These are phyloP conservation scores for Crithidia thermophila DNA, from an alignment of 208 protist species.

Conservation along the genomic window DNA sequence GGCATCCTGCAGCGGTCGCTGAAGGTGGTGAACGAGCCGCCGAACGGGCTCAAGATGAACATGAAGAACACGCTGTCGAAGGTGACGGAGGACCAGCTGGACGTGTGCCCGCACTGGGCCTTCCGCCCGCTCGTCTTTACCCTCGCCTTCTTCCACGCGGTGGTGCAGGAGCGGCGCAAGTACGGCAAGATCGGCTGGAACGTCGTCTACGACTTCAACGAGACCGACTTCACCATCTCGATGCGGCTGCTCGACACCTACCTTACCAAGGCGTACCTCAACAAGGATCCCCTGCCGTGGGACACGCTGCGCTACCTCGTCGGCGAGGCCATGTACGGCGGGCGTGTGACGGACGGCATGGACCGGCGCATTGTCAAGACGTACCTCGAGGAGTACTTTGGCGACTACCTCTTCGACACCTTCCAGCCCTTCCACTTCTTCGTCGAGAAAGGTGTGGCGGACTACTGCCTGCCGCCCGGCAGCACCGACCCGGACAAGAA, in stretches of 20 bases:
- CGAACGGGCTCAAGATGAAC: conserved; percentile 99
- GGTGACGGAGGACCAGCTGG: conserved; percentile 96
- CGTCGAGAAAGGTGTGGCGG: conserved; percentile 66
- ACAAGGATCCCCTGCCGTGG: conserved; percentile 98
- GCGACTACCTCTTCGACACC: conserved; percentile 99
- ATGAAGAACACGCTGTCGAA: conserved; percentile 97
- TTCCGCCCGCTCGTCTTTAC: conserved; percentile 98
- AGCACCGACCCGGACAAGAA: conserved; percentile 68
- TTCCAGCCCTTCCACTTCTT: conserved; percentile 99
- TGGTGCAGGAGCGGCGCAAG: conserved; percentile 98
- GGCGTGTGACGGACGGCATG: conserved; percentile 98
- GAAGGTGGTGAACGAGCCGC: conserved; percentile 99
- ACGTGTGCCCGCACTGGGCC: conserved; percentile 94
- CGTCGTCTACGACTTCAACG: conserved; percentile 99
- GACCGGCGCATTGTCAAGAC: conserved; percentile 98
- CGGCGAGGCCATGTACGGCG: conserved; percentile 99
- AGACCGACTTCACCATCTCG: conserved; percentile 99
- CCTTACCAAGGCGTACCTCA: conserved; percentile 96
- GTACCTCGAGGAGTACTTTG: conserved; percentile 99
- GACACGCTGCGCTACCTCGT: conserved; percentile 98
- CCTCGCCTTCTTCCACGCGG: conserved; percentile 98
- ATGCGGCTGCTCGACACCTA: conserved; percentile 97
- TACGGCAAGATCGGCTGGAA: conserved; percentile 99
- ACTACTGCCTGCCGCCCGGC: conserved; percentile 93
- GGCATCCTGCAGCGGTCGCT: conserved; percentile 97